Evolutionary conservation across 2,329 filamentous ascomycete species (phyloP), one percentile per base, ranked within the genome.

Genomic region (Lomentospora prolificans): DNA sequence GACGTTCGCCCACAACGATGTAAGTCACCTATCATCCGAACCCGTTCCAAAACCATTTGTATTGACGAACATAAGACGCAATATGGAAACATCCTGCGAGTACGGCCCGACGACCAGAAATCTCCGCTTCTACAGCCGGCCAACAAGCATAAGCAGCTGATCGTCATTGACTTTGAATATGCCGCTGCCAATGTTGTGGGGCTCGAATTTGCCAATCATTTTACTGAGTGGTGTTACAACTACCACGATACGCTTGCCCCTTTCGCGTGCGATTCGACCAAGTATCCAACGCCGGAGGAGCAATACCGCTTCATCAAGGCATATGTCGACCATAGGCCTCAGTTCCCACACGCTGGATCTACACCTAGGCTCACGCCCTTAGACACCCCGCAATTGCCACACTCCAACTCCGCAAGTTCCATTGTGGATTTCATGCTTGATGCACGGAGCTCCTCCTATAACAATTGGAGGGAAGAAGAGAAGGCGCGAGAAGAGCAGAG

Each of bases 111-210:
- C 56, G 78, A 83, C 68, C 81, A 89, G 61, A 86, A 90, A 63
- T 96, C 91, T 0, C 94, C 92, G 0, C 80, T 97, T 6, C 78
- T 96, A 9, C 81, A 94, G 52, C 90, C 94, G 0, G 85, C 88
- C 57, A 97, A 97, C 70, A 85, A 92, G 62, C 94, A 99, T 73
- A 97, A 95, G 70, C 92, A 95, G 70, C 81, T 99, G 12, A 81
- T 97, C 14, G 94, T 99, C 60, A 99, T 99, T 65, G 94, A 99
- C 68, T 99, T 99, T 64, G 94, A 99, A 66, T 99, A 99, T 67
- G 88, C 94, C 1, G 91, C 86, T 2, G 90, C 92, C 57, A 99
- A 97, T 67, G 78, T 85, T 0, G 84, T 84, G 0, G 94, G 90
- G 1, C 77, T 90, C 14, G 94, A 99, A 69, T 97, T 99, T 67